Evolutionary conservation across 2,329 filamentous ascomycete species (phyloP), one percentile per base, ranked within the genome.

Genomic region (Trichoderma arundinaceum): DNA sequence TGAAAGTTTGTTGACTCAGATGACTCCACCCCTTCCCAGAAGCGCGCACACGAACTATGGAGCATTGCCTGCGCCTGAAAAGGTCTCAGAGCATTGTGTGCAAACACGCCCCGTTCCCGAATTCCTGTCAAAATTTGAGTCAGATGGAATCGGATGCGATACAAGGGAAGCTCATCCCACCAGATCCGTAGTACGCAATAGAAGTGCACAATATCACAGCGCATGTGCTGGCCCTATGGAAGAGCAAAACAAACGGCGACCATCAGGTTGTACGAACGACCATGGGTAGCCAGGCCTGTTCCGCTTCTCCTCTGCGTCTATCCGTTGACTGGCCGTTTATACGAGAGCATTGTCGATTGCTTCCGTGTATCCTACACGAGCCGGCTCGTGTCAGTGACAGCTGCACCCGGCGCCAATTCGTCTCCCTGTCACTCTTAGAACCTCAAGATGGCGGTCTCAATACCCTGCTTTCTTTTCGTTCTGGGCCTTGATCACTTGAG

Each of bases 311-410:
- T 53, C 59, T 62, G 59, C 38, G 38, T 44, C 13, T 62, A 53
- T 38, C 59, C 59, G 59, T 39, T 35, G 39, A 28, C 38, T 48
- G 28, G 49, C 59, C 49, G 59, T 53, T 53, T 22, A 62, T 62
- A 62, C 59, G 59, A 62, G 59, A 28, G 28, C 43, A 6, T 62
- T 19, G 38, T 46, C 39, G 57, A 53, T 53, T 62, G 56, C 56
- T 59, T 38, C 54, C 39, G 54, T 57, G 39, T 44, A 57, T 44
- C 38, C 22, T 44, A 22, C 22, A 52, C 58, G 59, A 62, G 59
- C 39, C 49, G 59, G 59, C 59, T 48, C 59, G 59, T 62, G 49
- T 62, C 59, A 46, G 39, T 53, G 59, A 44, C 59, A 54, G 59
- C 59, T 48, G 49, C 59, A 51, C 15, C 59, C 49, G 59, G 35